Base-by-base conservation (phyloP, 2,329 filamentous ascomycete genomes). In the Claviceps sp. region DNA sequence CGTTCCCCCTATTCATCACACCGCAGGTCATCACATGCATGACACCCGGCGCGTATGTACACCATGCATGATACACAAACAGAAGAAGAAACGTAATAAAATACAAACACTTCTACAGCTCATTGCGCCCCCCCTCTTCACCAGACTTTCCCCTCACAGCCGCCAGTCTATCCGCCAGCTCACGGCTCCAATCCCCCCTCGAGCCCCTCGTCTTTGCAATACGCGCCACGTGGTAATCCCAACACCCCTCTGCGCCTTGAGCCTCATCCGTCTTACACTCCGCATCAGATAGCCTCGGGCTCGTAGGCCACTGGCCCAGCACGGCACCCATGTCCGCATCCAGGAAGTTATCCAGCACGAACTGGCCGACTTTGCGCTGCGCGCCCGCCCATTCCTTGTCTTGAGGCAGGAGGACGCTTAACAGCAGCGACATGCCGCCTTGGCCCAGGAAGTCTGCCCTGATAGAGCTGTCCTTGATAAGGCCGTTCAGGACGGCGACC, bases 271-370 rank as follows among this genome's bases (percentile, higher is more conserved):
- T 56, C 42, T 59, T 62, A 46, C 73, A 78, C 47, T 64, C 57
- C 52, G 59, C 58, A 20, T 70, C 67, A 24, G 62, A 62, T 41
- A 62, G 58, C 48, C 65, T 65, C 4, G 60, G 56, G 20, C 57
- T 59, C 22, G 56, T 68, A 0, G 79, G 79, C 79, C 79, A 84
- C 55, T 78, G 66, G 0, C 78, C 77, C 18, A 74, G 56, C 24
- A 69, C 67, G 2, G 81, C 81, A 42, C 81, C 80, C 72, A 83
- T 81, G 52, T 77, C 72, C 55, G 76, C 73, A 59, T 86, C 82
- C n/a, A 86, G 67, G 60, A 85, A 86, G 54, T 74, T 81, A 60
- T 86, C 82, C 37, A 77, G 70, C 30, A 84, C 72, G 52, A 85
- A 70, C 54, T 79, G 71, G 1, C 75, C 78, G 24, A 77, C 74